Conservation (phyloP, 352 stramenopile species). For the Elongisporangium anandrum region DNA sequence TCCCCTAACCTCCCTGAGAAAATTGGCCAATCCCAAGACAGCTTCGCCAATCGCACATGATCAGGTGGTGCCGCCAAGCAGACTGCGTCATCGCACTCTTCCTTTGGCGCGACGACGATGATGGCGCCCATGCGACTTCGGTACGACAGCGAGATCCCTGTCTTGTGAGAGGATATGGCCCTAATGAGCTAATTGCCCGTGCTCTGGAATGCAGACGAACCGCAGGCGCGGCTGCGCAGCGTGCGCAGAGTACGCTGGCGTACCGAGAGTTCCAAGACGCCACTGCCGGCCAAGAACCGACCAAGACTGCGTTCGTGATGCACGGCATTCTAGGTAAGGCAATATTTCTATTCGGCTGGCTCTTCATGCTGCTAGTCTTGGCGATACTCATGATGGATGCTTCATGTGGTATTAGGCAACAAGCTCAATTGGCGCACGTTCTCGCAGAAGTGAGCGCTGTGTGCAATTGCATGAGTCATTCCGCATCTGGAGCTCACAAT, state of each 20-base stretch:
- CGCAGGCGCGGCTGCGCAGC: neutral
- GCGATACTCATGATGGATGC: neutral
- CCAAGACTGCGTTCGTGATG: conserved; percentile 74
- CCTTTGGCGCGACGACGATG: neutral
- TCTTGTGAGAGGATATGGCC: too few relatives aligned
- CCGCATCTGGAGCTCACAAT: too few relatives aligned
- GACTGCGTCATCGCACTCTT: neutral
- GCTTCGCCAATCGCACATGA: neutral
- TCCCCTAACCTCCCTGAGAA: neutral
- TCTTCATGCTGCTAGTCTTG: neutral
- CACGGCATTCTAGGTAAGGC: conserved; percentile 72
- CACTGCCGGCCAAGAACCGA: conserved; percentile 22
- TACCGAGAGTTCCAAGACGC: conserved; percentile 62
- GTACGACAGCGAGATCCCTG: too few relatives aligned
- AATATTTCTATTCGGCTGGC: neutral
- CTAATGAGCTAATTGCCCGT: too few relatives aligned
- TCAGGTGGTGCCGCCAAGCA: neutral
- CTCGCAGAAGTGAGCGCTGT: conserved; percentile 56
- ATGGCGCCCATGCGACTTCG: neutral
- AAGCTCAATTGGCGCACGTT: conserved; percentile 86
- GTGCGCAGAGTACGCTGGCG: conserved; percentile 47
- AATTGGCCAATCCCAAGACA: neutral
- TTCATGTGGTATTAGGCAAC: conserved; percentile 46
- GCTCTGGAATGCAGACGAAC: neutral
- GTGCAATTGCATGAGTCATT: too few relatives aligned